Evolutionary conservation across 768 basidiomycete species (phyloP), one percentile per base, ranked within the genome.

Genomic region (Pulveroboletus sp.): DNA sequence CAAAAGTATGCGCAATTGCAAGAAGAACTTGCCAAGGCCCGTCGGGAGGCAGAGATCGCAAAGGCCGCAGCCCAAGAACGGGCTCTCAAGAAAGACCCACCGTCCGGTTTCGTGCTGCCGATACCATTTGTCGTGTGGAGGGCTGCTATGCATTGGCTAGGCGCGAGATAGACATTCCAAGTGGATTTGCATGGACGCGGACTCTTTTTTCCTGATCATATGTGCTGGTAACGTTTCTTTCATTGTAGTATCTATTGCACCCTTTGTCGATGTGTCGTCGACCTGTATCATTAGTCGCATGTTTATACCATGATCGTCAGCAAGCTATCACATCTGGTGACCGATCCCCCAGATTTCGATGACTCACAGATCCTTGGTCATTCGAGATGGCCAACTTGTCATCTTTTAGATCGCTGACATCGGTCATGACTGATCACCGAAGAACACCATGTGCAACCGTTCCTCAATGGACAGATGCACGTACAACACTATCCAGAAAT

Each of bases 61-160:
- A 57, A 42, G 41, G 37, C 52, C 14, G 56, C 55, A 35, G 58
- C 54, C 8, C 58, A 67, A 13, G 63, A 69, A 33, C 56, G 66
- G 23, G 11, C 34, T 27, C 13, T 47, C 40, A 67, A 62, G 57
- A 67, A 52, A 42, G 67, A 69, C 31, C 50, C 67, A 6, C 58
- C 65, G 3, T 50, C 65, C 6, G 49, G 56, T 21, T 61, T 69
- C 50, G 38, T 67, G 25, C 40, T 67, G 17, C 65, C 67, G 7
- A 69, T 69, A 44, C 65, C 65, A 6, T 67, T 69, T 38, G 67
- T 67, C 17, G 61, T 67, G 10, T 67, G 65, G 65, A 67, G 52
- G 19, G 65, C 65, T 9, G 65, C 65, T 2, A 56, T 67, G 67
- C 51, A 58, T n/a, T 67, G 67, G 65, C 42, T 69, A 12, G 65